These are phyloP conservation scores for Lipomyces kockii DNA, from an alignment of 805 yeast genomes.

Conservation along the genomic window DNA sequence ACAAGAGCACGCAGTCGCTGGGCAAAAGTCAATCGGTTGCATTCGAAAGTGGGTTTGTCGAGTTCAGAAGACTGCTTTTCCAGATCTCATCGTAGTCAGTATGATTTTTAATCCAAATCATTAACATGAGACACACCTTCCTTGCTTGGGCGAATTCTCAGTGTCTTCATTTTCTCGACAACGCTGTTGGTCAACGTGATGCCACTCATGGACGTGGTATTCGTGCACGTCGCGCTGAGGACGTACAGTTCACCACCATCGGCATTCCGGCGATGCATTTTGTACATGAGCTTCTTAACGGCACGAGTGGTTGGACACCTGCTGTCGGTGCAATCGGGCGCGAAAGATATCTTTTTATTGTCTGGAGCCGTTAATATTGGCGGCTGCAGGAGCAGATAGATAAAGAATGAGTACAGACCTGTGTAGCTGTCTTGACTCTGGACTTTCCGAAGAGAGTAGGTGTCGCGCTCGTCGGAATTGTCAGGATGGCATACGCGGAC, in stretches of 20 bases:
- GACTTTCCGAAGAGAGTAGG: neutral
- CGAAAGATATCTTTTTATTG: neutral
- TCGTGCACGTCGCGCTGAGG: neutral
- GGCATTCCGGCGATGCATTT: neutral
- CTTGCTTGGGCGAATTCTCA: neutral
- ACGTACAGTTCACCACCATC: neutral
- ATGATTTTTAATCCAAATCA: neutral
- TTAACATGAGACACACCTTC: neutral
- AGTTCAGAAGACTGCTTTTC: neutral
- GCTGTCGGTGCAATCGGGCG: neutral
- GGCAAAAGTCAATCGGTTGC: neutral
- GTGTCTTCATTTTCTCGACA: neutral
- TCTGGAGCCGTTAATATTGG: neutral
- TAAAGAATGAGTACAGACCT: neutral
- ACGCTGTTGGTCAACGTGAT: constrained; percentile 3
- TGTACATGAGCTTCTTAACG: neutral
- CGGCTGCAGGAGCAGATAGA: too few species aligned
- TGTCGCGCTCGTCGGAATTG: neutral
- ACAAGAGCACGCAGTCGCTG: neutral
- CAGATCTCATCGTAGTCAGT: neutral
- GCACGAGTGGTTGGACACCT: neutral
- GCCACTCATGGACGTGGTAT: neutral
- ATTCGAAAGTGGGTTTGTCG: neutral
- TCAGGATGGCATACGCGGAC: neutral
- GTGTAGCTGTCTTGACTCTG: neutral